phyloP scores from a whole-genome alignment of 2,329 filamentous ascomycete species.

The Claviceps africana region DNA sequence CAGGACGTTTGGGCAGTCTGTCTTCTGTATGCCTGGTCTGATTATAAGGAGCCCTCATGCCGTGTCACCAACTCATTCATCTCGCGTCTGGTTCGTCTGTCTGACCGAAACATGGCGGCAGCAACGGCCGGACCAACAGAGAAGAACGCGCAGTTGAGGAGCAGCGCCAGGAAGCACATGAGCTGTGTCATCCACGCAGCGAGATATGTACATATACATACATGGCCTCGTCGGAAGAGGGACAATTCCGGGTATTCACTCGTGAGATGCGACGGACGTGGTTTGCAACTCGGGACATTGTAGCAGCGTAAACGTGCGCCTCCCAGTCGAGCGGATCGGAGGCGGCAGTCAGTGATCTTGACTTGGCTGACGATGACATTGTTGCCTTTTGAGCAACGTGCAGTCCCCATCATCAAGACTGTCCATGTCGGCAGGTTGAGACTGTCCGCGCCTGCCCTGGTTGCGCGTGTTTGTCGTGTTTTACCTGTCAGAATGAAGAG shows the following conservation, averaged over 20 bases:
- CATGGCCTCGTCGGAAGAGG: not conserved
- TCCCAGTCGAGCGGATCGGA: not conserved
- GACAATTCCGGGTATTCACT: not conserved
- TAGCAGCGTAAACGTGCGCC: not conserved
- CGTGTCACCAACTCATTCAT: not conserved
- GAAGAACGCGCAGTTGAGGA: not conserved
- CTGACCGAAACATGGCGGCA: not conserved
- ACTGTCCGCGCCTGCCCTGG: not conserved
- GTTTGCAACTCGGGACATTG: no score
- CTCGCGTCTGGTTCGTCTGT: not conserved
- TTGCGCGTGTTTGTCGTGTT: not conserved
- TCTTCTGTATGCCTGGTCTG: no score
- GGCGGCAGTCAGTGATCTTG: not conserved
- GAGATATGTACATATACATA: no score
- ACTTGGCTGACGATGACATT: not conserved
- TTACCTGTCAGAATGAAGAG: not conserved
- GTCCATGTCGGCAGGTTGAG: not conserved
- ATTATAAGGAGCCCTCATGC: no score
- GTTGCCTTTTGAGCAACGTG: not conserved
- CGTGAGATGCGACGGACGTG: no score
- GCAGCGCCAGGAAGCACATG: not conserved
- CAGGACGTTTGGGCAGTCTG: no score
- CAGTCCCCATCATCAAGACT: not conserved
- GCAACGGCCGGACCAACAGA: not conserved
- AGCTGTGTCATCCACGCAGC: not conserved